These are phyloP conservation scores for Berberis thunbergii DNA, from an alignment of 164 flowering plant species.

Conservation along the genomic window DNA sequence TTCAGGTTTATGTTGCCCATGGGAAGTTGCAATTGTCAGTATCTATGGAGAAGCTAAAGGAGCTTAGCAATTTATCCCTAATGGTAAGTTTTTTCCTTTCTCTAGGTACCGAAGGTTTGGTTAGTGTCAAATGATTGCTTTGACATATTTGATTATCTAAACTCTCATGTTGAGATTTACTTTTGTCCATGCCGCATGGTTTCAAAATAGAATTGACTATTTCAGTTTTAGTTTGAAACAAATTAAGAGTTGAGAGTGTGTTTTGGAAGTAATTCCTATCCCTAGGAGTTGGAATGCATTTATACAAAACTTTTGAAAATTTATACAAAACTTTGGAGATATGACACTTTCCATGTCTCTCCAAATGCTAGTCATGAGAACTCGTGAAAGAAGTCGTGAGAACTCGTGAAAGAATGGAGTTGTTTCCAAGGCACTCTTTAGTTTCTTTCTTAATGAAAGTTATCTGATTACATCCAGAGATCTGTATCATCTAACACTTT, in stretches of 20 bases:
- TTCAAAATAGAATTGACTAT: neutral
- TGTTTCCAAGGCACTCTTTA: neutral
- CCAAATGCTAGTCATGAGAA: too few relatives aligned
- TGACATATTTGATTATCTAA: neutral
- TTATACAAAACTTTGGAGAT: too few relatives aligned
- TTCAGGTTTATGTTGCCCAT: constrained; percentile 75
- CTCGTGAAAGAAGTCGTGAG: too few relatives aligned
- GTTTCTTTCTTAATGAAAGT: neutral
- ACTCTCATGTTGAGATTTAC: neutral
- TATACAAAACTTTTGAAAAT: too few relatives aligned
- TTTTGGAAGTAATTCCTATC: too few relatives aligned
- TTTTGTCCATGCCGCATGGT: neutral
- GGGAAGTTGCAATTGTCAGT: constrained; percentile 72
- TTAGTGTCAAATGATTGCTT: neutral
- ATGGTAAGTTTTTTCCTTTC: constrained; percentile 49
- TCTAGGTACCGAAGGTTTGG: neutral
- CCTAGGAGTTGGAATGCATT: too few relatives aligned
- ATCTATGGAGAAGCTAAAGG: constrained; percentile 74
- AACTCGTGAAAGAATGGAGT: too few relatives aligned
- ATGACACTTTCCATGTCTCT: too few relatives aligned
- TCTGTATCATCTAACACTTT: neutral
- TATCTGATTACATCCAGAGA: neutral
- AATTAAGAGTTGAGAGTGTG: too few relatives aligned
- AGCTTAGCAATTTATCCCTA: constrained; percentile 56
- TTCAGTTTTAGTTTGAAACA: neutral